phyloP scores from a whole-genome alignment of 257 asterid species.

The Solanum arcanum region DNA sequence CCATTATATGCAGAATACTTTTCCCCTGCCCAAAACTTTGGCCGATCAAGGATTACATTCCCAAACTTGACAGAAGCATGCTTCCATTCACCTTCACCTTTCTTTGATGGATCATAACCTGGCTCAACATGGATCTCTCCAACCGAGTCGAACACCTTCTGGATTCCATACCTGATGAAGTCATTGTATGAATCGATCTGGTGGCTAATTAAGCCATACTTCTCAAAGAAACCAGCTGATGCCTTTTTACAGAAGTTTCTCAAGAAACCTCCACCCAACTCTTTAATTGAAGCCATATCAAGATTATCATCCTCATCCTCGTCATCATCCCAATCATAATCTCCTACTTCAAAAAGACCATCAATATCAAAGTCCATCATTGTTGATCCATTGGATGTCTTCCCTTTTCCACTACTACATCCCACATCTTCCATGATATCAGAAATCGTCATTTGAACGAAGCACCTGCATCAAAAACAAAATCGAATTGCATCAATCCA shows the following conservation, averaged over 20 bases:
- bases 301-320: conserved; percentile 35
- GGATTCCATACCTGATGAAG: conserved; percentile 57
- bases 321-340: conserved; percentile 42
- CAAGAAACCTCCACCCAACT: conserved; percentile 30
- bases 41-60: conserved; percentile 57
- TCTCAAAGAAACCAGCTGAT: conserved; percentile 54
- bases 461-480: neutral
- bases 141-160: conserved; percentile 54
- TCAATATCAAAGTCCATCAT: conserved; percentile 9
- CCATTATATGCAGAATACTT: conserved; percentile 43
- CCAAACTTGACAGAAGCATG: conserved; percentile 72
- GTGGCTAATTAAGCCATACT: conserved; percentile 73
- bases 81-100: conserved; percentile 73
- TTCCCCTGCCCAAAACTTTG: conserved; percentile 53
- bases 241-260: conserved; percentile 55
- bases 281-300: conserved; percentile 25
- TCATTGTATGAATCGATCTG: conserved; percentile 77
- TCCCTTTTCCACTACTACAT: conserved; percentile 6
- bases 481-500: neutral
- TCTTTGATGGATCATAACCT: conserved; percentile 70
- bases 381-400: neutral
- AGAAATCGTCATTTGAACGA: neutral
- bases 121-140: conserved; percentile 75
- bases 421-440: conserved; percentile 8
- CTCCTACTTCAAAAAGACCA: neutral